Evolutionary conservation across 768 basidiomycete genomes (phyloP), one percentile per base, ranked within the genome.

Genomic region (Boletellus ananiceps): DNA sequence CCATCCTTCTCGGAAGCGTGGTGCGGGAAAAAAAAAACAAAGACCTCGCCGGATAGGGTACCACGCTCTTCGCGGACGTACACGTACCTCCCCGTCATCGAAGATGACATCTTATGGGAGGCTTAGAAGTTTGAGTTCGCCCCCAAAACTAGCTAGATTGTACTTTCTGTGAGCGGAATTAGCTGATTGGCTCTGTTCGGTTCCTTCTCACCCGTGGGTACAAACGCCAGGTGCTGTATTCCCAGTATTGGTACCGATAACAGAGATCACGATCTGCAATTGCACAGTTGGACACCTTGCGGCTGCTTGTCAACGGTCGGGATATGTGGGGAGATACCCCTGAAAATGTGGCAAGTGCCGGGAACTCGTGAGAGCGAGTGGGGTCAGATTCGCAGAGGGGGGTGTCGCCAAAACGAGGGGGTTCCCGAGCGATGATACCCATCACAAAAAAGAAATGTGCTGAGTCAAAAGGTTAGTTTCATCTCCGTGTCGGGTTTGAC

Each of bases 361-460:
- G n/a, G 19, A 36, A 25, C 14, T 4, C 23, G 27, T 8, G 16
- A 23, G 8, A 32, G 13, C 5, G 11, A 18, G 31, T 18, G 44
- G 44, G 18, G 19, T 16, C 7, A 19, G 54, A 35, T 40, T 31
- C 31, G 11, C 40, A 15, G 12, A 19, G 15, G 18, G 25, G 29
- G 18, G 11, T n/a, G n/a, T 15, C 45, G 14, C 36, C 38, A 25
- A 14, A 15, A 11, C 18, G 29, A n/a, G 33, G 29, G 19, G 5
- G 25, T 62, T 51, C 47, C 37, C 46, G 48, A 31, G 29, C n/a
- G 11, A 39, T 27, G 29, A 27, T 23, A 33, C 23, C 15, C 23
- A 25, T n/a, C 2, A 19, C 19, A 3, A 19, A 14, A 23, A 41
- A 15, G 44, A 25, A 25, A 37, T 44, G 27, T 18, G 27, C 40